phyloP scores from a whole-genome alignment of 768 basidiomycete species.

The Lentinula detonsa region DNA sequence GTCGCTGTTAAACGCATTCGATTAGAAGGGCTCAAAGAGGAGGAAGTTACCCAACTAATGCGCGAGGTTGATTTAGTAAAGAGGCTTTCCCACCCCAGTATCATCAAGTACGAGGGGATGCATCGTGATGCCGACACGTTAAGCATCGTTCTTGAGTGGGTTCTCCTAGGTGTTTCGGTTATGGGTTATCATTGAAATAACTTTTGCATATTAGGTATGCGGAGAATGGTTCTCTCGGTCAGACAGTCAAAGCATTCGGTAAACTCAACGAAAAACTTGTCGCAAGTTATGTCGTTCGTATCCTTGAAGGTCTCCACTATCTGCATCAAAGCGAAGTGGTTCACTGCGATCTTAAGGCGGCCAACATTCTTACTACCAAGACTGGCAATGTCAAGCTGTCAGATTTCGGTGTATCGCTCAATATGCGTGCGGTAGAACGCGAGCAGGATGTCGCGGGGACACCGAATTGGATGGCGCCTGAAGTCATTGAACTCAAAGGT shows the following conservation, averaged over 20 bases:
- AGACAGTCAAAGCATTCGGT: conserved; percentile 90
- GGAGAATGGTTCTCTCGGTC: conserved; percentile 92
- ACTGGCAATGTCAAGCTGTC: conserved; percentile 95
- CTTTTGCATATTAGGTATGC: conserved; percentile 61
- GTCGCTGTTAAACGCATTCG: conserved; percentile 98
- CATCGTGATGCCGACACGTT: conserved; percentile 81
- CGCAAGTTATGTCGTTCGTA: conserved; percentile 92
- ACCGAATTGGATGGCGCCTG: conserved; percentile 99
- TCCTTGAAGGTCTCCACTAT: conserved; percentile 92
- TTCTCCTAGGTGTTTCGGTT: conserved; percentile 13
- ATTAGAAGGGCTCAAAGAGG: conserved; percentile 85
- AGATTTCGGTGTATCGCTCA: conserved; percentile 96
- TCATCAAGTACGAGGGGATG: conserved; percentile 98
- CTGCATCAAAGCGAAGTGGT: conserved; percentile 87
- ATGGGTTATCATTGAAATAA: background rate
- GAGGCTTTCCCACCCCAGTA: conserved; percentile 86
- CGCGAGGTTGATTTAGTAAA: conserved; percentile 91
- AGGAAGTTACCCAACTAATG: conserved; percentile 88
- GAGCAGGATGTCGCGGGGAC: conserved; percentile 90
- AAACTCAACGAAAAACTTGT: conserved; percentile 90
- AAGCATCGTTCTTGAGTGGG: conserved; percentile 93
- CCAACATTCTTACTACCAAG: conserved; percentile 98
- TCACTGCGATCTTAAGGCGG: conserved; percentile 97
- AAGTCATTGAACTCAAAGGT: conserved; percentile 93
- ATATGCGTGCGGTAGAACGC: conserved; percentile 83